A percentile compares a stretch with the other conserved stretches of the same genome.
Conservation (phyloP, 1,284 basidiomycete genomes). For the Malassezia slooffiae region DNA sequence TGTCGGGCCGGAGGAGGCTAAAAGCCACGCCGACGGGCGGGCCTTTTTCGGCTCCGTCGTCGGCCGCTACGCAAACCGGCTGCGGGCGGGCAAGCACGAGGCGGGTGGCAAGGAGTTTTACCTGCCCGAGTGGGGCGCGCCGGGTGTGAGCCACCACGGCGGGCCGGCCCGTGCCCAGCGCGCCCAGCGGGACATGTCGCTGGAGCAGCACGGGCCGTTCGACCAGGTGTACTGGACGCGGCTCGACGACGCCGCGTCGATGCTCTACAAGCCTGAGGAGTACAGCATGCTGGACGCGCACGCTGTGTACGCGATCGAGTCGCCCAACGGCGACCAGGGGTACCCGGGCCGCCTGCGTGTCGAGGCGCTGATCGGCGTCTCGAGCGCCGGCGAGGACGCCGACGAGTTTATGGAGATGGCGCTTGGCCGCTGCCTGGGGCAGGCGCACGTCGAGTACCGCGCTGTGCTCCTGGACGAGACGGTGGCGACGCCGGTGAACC, state of each 20-base stretch:
- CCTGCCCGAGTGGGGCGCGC: slow-evolving; percentile 7
- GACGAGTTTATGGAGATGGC: slow-evolving; percentile 2
- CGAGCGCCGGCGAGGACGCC: slow-evolving; percentile 7
- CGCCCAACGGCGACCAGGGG: slow-evolving; percentile 30
- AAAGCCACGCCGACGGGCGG: slow-evolving; percentile 23
- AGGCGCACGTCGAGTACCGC: slow-evolving; percentile 29
- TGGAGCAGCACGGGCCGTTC: slow-evolving; percentile 29
- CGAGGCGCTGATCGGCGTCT: slow-evolving; percentile 28
- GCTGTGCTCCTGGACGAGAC: slow-evolving; percentile 17
- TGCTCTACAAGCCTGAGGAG: not conserved
- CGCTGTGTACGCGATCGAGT: slow-evolving; percentile 25
- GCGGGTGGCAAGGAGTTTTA: not conserved
- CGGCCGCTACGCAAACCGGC: slow-evolving; percentile 38
- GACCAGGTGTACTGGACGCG: slow-evolving; percentile 32
- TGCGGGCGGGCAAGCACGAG: slow-evolving; percentile 26
- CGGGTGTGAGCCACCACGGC: slow-evolving; percentile 33
- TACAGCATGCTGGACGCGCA: not conserved
- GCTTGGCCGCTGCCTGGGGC: slow-evolving; percentile 22
- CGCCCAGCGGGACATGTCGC: slow-evolving; percentile 10
- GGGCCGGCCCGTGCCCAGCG: slow-evolving; percentile 22
- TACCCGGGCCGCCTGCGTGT: slow-evolving; percentile 31
- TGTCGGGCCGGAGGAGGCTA: slow-evolving; percentile 31
- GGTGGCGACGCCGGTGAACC: slow-evolving; percentile 32
- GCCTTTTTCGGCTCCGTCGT: slow-evolving; percentile 38
- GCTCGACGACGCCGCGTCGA: not conserved